phyloP scores from a whole-genome alignment of 257 asterid species.

The Plantago major region DNA sequence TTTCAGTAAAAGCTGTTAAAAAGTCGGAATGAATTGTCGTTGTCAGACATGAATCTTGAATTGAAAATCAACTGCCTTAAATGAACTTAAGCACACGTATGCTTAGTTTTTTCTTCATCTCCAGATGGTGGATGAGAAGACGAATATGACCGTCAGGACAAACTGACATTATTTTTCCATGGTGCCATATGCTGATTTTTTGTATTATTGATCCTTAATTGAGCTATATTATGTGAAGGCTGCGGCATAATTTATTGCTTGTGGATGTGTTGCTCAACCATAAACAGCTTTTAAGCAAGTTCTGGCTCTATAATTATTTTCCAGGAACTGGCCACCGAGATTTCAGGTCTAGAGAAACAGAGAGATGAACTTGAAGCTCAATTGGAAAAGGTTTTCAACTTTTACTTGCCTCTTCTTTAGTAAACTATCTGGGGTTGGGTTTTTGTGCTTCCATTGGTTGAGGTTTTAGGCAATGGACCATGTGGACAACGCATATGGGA shows the following conservation, averaged over 20 bases:
- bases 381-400: slow-evolving; percentile 65
- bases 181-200: not conserved
- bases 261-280: slow-evolving; percentile 16
- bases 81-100: no score
- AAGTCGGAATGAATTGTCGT: no score
- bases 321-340: slow-evolving; percentile 80
- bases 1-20: no score
- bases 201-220: not conserved
- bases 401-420: slow-evolving; percentile 4
- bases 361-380: slow-evolving; percentile 87
- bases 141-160: not conserved
- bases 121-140: not conserved
- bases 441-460: not conserved
- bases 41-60: no score
- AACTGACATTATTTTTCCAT: not conserved
- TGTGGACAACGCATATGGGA: not conserved
- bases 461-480: not conserved
- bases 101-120: not conserved
- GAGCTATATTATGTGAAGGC: slow-evolving; percentile 8
- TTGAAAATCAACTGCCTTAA: no score
- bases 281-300: not conserved
- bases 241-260: slow-evolving; percentile 7
- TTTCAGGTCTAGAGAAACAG: slow-evolving; percentile 77
- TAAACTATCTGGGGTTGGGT: not conserved
- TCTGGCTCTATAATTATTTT: slow-evolving; percentile 22